These are phyloP conservation scores for Stachybotrys echinatus DNA, from an alignment of 2,329 filamentous ascomycete genomes.

Conservation along the genomic window DNA sequence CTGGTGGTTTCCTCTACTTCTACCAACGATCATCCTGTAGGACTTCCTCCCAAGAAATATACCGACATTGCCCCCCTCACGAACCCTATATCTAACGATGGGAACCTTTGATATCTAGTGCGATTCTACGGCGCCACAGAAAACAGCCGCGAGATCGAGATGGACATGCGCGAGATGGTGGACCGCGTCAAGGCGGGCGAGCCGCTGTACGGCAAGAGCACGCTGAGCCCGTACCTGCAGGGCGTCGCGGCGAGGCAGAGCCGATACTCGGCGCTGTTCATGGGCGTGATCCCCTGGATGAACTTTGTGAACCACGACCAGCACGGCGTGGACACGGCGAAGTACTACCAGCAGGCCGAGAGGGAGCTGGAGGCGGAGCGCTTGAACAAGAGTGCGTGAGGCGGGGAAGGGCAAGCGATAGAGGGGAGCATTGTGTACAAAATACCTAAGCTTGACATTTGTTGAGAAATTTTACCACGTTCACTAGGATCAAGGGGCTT, in stretches of 20 bases:
- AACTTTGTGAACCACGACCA: slow-evolving; percentile 96
- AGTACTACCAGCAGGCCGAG: slow-evolving; percentile 97
- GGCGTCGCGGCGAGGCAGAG: slow-evolving; percentile 90
- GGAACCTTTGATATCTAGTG: slow-evolving; percentile 45
- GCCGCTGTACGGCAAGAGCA: slow-evolving; percentile 78
- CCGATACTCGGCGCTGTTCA: slow-evolving; percentile 79
- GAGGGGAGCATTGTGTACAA: background rate
- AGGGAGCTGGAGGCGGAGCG: slow-evolving; percentile 80
- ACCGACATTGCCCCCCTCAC: background rate
- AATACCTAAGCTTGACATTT: background rate
- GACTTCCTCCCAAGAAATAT: slow-evolving; percentile 21
- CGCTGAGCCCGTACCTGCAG: slow-evolving; percentile 82
- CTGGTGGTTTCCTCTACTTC: slow-evolving; percentile 77
- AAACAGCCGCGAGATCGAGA: slow-evolving; percentile 84
- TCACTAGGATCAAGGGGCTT: too few species aligned
- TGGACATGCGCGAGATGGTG: slow-evolving; percentile 99
- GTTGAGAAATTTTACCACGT: background rate
- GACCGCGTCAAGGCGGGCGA: slow-evolving; percentile 89
- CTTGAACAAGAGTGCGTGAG: slow-evolving; percentile 5
- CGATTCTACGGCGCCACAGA: slow-evolving; percentile 95
- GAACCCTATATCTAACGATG: background rate
- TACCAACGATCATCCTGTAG: slow-evolving; percentile 81
- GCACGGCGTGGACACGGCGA: slow-evolving; percentile 96
- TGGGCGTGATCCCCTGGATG: slow-evolving; percentile 88
- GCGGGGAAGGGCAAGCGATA: too few species aligned